Evolutionary conservation across 169 alveolate genomes (phyloP), one percentile per base, ranked within the genome.

Genomic region (Plasmodium inui): DNA sequence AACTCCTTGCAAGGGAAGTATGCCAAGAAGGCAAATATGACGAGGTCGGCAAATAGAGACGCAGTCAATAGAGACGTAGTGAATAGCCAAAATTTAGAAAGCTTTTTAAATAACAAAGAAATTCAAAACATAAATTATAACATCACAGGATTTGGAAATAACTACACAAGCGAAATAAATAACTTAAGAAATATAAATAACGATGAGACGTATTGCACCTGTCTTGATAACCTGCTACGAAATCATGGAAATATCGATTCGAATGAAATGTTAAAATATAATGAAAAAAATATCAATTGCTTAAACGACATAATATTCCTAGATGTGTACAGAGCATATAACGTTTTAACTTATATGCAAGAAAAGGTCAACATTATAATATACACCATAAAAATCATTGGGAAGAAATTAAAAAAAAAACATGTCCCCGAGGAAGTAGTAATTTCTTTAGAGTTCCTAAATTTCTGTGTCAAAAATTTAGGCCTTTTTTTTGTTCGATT

Each of bases 381-480:
- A 71, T 91, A 57, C 71, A 92, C 96, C 22, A 73, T 95, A 26
- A 96, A 95, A 84, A 84, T 95, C 30, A 92, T 91, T 19, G 96
- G 96, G 4, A 94, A 96, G 95, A 89, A 95, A 44, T 92, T 96
- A 93, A 83, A 96, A 90, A 85, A 92, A 61, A 95, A 96, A 50
- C 93, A 93, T 53, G 94, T 83, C 30, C 97, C 98, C 2, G 98
- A 96, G 90, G 98, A 96, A 72, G 88, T 95, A 37, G 95, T 96
- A n/a, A 89, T 95, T 22, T 95, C 96, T 44, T 85, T 96, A 50
- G 98, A 96, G 83, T 89, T 95, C 46, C 72, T 96, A 57, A 89
- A 91, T 61, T 81, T 67, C 83, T 96, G 98, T 76, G 92, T 93
- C 71, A 93, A 95, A 53, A 67, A 92, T 46, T 84, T 94, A 82